These are phyloP conservation scores for Colletotrichum sp. DNA, from an alignment of 2,329 filamentous ascomycete genomes.

Conservation along the genomic window DNA sequence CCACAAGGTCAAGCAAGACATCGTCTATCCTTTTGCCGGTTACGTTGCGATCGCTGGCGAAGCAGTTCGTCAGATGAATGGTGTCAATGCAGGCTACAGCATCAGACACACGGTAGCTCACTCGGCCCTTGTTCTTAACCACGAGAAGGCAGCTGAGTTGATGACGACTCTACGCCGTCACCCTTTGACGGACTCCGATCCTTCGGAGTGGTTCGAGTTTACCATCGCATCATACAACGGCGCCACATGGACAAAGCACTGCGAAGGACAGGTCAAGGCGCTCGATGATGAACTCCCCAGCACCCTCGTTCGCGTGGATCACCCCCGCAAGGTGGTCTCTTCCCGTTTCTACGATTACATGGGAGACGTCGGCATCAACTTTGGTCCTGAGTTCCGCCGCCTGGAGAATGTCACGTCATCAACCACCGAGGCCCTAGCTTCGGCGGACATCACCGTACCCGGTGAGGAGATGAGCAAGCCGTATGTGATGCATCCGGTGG, in stretches of 20 bases:
- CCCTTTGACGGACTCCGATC: neutral
- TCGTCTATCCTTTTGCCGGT: neutral
- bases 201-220: neutral
- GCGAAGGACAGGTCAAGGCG: neutral
- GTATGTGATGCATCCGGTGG: slow-evolving; percentile 4
- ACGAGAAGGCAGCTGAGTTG: neutral
- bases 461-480: neutral
- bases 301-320: neutral
- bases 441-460: neutral
- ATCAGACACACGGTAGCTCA: neutral
- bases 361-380: neutral
- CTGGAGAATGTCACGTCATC: neutral
- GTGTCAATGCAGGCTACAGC: neutral
- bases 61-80: neutral
- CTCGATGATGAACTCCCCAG: neutral
- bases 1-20: neutral
- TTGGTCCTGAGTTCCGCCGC: neutral
- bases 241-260: neutral
- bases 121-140: neutral
- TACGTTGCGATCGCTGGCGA: neutral
- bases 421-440: neutral
- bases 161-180: neutral
- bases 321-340: neutral
- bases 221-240: neutral
- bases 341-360: neutral